Evolutionary conservation across 352 stramenopile genomes (phyloP), one percentile per base, ranked within the genome.

Genomic region (Saprolegnia diclina): DNA sequence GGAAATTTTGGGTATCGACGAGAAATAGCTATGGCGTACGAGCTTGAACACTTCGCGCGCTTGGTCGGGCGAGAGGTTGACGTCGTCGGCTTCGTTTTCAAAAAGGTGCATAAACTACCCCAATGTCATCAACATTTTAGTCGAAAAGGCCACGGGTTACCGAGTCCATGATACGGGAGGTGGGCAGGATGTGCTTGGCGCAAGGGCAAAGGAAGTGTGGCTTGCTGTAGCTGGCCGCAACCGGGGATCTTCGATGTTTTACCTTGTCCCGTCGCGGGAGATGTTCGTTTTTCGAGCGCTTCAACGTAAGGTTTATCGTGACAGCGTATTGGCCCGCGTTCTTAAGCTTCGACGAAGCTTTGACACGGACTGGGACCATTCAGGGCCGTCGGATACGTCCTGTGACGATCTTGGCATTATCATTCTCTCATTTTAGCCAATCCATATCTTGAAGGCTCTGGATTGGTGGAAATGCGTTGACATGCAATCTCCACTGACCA

Each of bases 11-110:
- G n/a, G n/a, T n/a, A n/a, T n/a, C n/a, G n/a, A n/a, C n/a, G n/a
- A n/a, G n/a, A n/a, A n/a, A 48, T n/a, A 35, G 10, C 38, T n/a
- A 35, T 7, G 35, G 21, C 13, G 18, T 16, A 64, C 56, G 37
- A 66, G 19, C n/a, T 38, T n/a, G 40, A 66, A 66, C 5, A 66
- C 57, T 5, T 54, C 21, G 57, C 57, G 57, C 11, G 40, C 29
- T 55, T 66, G 37, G 19, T 66, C 57, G 3, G 42, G 57, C 16
- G 57, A 54, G 2, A 66, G 57, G 26, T 66, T 66, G 37, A 66
- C 57, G 26, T 66, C 57, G 57, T 66, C 57, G 22, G 48, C n/a
- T 21, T 66, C 37, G 57, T 55, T 48, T 9, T 32, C 42, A 32
- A 55, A 56, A 21, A 66, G 42, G 13, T 54, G 21, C n/a, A 66